Evolutionary conservation across 306 rosid genomes (phyloP).

Genomic region (Inga oerstediana): DNA sequence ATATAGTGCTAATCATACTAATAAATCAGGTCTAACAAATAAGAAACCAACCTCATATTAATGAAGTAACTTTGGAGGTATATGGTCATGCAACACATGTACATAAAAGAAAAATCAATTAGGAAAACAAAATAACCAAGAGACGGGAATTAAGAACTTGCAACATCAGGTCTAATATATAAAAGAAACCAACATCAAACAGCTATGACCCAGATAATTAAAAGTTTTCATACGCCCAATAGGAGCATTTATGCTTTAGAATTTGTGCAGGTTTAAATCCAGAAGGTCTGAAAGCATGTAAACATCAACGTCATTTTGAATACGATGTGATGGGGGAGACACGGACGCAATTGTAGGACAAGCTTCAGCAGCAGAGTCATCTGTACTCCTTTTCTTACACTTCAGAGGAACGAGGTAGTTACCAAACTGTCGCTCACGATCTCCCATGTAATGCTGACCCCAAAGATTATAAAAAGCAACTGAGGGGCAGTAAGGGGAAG

Average conservation of each 20-base stretch:
- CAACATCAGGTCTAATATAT: constrained; percentile 14
- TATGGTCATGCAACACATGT: too few relatives aligned
- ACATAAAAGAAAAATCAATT: not conserved
- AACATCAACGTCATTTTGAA: constrained; percentile 31
- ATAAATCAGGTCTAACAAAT: not conserved
- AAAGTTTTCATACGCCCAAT: constrained; percentile 12
- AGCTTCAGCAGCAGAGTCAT: constrained; percentile 33
- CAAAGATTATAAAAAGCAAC: constrained; percentile 69
- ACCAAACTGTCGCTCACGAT: constrained; percentile 27
- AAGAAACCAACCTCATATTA: not conserved
- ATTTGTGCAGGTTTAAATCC: constrained; percentile 13
- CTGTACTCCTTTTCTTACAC: constrained; percentile 21
- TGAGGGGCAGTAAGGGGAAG: constrained; percentile 63
- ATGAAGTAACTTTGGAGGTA: not conserved
- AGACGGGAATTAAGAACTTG: not conserved
- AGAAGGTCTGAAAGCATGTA: not conserved
- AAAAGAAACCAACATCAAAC: constrained; percentile 10
- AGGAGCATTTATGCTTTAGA: constrained; percentile 20
- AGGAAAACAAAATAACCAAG: not conserved
- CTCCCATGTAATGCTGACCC: constrained; percentile 49
- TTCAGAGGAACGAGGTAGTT: constrained; percentile 28
- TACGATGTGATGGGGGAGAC: not conserved
- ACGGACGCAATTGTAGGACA: constrained; percentile 20
- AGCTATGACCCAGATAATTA: not conserved
- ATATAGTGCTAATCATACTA: not conserved